Percentiles rank a stretch among this genome's conserved stretches.
These are phyloP conservation scores for Tulasnella sp. DNA, from an alignment of 768 basidiomycete species.

Conservation along the genomic window DNA sequence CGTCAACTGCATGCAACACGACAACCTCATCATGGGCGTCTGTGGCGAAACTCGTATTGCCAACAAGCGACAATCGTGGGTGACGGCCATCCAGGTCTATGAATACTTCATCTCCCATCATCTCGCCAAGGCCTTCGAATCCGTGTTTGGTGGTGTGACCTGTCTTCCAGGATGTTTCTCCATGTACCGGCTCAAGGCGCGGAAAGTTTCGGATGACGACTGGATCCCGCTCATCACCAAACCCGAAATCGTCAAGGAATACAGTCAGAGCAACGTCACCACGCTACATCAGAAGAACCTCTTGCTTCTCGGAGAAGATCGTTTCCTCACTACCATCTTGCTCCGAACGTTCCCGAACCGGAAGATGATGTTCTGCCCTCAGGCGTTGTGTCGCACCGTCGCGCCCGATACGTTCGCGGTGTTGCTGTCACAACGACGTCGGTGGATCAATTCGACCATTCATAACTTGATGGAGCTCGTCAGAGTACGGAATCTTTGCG, in stretches of 20 bases:
- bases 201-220: slow-evolving; percentile 78
- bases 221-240: slow-evolving; percentile 97
- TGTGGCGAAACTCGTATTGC: slow-evolving; percentile 98
- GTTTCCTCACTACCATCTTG: slow-evolving; percentile 93
- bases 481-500: slow-evolving; percentile 90
- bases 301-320: slow-evolving; percentile 92
- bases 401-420: slow-evolving; percentile 92
- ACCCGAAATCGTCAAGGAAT: slow-evolving; percentile 94
- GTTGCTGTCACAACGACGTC: slow-evolving; percentile 88
- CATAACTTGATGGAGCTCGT: slow-evolving; percentile 99
- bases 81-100: slow-evolving; percentile 95
- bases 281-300: slow-evolving; percentile 98
- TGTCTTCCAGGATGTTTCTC: slow-evolving; percentile 99
- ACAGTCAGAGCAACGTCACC: slow-evolving; percentile 86
- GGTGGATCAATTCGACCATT: slow-evolving; percentile 99
- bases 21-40: slow-evolving; percentile 97
- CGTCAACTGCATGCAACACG: slow-evolving; percentile 98
- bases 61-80: slow-evolving; percentile 97
- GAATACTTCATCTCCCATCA: slow-evolving; percentile 99
- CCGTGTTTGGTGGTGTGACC: slow-evolving; percentile 97
- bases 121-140: slow-evolving; percentile 95
- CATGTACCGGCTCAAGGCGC: slow-evolving; percentile 96
- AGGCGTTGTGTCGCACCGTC: slow-evolving; percentile 88
- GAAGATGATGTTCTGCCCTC: slow-evolving; percentile 99
- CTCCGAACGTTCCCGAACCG: slow-evolving; percentile 94